Evolutionary conservation across 75 land plant species (phyloP).

Genomic region (Isoetes taiwanensis): DNA sequence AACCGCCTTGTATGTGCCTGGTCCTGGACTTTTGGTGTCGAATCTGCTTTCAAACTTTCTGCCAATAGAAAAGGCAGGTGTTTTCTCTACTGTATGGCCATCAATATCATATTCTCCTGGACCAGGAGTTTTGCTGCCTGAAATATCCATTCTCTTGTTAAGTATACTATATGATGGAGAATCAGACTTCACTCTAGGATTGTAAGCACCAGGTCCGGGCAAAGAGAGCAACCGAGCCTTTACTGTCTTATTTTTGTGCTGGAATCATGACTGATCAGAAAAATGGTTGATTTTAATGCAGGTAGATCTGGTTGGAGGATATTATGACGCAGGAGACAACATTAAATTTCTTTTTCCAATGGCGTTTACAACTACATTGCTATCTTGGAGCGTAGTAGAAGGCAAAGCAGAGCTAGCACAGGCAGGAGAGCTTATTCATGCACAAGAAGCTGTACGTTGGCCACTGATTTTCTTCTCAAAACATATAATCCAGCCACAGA

Average conservation of each 20-base stretch:
- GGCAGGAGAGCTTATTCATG: constrained; percentile 31
- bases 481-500: constrained; percentile 11
- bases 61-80: constrained; percentile 8
- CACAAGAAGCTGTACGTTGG: constrained; percentile 49
- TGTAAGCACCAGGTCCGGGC: constrained; percentile 12
- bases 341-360: constrained; percentile 85
- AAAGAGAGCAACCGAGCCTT: background rate
- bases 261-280: no score
- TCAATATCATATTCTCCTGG: constrained; percentile 8
- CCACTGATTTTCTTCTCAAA: constrained; percentile 70
- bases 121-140: background rate
- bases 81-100: background rate
- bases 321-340: constrained; percentile 86
- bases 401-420: constrained; percentile 21
- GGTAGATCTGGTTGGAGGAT: constrained; percentile 72
- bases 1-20: constrained; percentile 12
- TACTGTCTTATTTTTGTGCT: no score
- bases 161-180: constrained; percentile 10
- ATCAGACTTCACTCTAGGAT: background rate
- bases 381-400: constrained; percentile 70
- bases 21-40: constrained; percentile 1
- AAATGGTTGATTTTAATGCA: no score
- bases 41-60: background rate
- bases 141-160: background rate
- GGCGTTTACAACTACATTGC: constrained; percentile 74